Conservation (phyloP, 495 filamentous ascomycete species). For the Penicillium pancosmium region DNA sequence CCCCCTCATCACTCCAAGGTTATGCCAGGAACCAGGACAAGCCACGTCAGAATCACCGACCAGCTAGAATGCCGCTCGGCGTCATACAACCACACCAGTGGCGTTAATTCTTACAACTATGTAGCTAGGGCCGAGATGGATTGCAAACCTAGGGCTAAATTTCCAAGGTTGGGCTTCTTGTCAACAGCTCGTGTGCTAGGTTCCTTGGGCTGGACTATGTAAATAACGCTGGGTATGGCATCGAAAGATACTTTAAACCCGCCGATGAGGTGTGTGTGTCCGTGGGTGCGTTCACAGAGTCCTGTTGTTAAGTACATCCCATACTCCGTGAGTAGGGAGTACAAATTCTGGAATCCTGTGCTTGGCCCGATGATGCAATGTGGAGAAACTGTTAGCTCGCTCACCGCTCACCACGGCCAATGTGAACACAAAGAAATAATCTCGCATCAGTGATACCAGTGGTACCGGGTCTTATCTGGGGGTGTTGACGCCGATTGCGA, state of each 20-base stretch:
- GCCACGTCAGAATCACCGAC: constrained; percentile 2
- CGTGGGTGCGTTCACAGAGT: too few species aligned
- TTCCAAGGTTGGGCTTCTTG: too few species aligned
- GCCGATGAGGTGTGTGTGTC: too few species aligned
- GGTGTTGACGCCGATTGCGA: background rate
- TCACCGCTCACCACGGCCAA: constrained; percentile 27
- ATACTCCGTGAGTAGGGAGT: too few species aligned
- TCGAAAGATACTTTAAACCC: too few species aligned
- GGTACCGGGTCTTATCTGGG: constrained; percentile 7
- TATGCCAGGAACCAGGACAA: constrained; percentile 5
- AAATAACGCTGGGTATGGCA: too few species aligned
- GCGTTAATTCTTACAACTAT: constrained; percentile 13
- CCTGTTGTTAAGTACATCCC: too few species aligned
- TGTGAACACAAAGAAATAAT: constrained; percentile 24
- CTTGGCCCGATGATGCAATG: constrained; percentile 29
- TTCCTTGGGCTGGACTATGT: too few species aligned
- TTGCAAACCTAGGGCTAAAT: background rate
- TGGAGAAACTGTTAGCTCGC: constrained; percentile 16
- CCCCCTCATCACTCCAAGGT: background rate
- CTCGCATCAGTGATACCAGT: constrained; percentile 5
- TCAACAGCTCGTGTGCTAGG: too few species aligned
- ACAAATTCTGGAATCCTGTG: background rate
- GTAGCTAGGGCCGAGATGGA: constrained; percentile 11
- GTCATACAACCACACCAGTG: constrained; percentile 11
- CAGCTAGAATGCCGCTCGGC: background rate